These are phyloP conservation scores for Globisporangium parvum DNA, from an alignment of 352 stramenopile species.

Conservation along the genomic window DNA sequence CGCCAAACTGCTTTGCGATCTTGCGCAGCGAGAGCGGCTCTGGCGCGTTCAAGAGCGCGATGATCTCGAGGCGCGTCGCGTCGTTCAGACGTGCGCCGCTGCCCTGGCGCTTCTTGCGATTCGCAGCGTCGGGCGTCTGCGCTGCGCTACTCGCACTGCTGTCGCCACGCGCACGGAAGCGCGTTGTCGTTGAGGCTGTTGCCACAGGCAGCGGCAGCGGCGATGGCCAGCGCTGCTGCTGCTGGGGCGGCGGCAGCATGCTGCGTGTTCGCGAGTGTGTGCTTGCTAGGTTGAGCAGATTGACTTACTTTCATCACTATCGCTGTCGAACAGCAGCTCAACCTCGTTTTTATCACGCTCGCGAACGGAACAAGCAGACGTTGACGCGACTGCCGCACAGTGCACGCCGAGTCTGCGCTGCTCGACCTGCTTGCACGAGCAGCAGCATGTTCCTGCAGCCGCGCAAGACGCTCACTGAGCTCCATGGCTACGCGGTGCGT, in stretches of 20 bases:
- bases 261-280: too few relatives aligned
- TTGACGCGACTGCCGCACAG: background rate
- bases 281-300: too few relatives aligned
- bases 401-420: too few relatives aligned
- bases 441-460: constrained; percentile 62
- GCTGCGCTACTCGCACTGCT: background rate
- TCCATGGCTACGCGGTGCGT: constrained; percentile 62
- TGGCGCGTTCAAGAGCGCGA: constrained; percentile 6
- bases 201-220: too few relatives aligned
- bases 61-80: constrained; percentile 14
- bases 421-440: too few relatives aligned
- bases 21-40: constrained; percentile 10
- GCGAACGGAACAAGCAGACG: too few relatives aligned
- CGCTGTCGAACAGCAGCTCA: too few relatives aligned
- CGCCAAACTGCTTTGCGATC: constrained; percentile 8
- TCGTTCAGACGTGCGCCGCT: constrained; percentile 12
- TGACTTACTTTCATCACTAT: too few relatives aligned
- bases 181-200: background rate
- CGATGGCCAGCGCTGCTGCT: too few relatives aligned
- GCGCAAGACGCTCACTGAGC: constrained; percentile 47
- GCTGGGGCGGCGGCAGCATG: too few relatives aligned
- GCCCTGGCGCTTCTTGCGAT: constrained; percentile 3
- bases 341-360: too few relatives aligned
- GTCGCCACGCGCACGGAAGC: background rate
- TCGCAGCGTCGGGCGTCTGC: background rate